These are phyloP conservation scores for Viola pubescens DNA, from an alignment of 441 rosid genomes.

Conservation along the genomic window DNA sequence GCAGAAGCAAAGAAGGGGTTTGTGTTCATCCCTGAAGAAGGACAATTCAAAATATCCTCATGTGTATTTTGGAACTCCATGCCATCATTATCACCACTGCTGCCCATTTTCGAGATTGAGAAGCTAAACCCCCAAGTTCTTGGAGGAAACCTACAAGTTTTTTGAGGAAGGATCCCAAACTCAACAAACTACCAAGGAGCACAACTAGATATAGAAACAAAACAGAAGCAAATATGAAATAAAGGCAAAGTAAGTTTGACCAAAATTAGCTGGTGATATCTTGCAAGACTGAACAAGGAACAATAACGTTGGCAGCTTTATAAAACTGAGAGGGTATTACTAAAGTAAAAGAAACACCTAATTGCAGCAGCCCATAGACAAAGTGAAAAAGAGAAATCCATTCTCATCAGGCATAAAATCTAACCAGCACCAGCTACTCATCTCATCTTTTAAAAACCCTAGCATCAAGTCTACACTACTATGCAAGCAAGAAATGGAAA, in stretches of 20 bases:
- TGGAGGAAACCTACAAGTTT: slow-evolving; percentile 18
- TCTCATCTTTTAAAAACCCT: slow-evolving; percentile 32
- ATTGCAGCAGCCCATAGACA: slow-evolving; percentile 44
- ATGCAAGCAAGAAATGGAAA: slow-evolving; percentile 34
- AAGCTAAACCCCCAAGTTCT: slow-evolving; percentile 25
- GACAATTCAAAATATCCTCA: slow-evolving; percentile 30
- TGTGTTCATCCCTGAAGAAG: slow-evolving; percentile 34
- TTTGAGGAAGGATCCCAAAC: slow-evolving; percentile 15
- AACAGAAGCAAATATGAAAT: slow-evolving; percentile 21
- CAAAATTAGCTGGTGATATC: slow-evolving; percentile 50
- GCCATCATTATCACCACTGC: slow-evolving; percentile 37
- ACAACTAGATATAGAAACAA: slow-evolving; percentile 26
- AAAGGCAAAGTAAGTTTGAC: slow-evolving; percentile 43
- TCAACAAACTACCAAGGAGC: slow-evolving; percentile 15
- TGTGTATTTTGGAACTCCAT: slow-evolving; percentile 42
- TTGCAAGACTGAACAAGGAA: slow-evolving; percentile 58
- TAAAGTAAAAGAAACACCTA: slow-evolving; percentile 40
- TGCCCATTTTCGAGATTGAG: slow-evolving; percentile 45
- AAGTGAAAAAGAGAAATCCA: slow-evolving; percentile 45
- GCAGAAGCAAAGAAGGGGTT: slow-evolving; percentile 59
- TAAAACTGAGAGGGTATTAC: slow-evolving; percentile 32
- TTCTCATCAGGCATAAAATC: slow-evolving; percentile 61
- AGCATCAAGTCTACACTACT: slow-evolving; percentile 33
- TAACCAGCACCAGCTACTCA: slow-evolving; percentile 38
- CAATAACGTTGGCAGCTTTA: slow-evolving; percentile 56